A percentile compares a stretch with the other conserved stretches of the same genome.
phyloP scores from a whole-genome alignment of 2,329 filamentous ascomycete genomes.

The Fusarium azukiicola region DNA sequence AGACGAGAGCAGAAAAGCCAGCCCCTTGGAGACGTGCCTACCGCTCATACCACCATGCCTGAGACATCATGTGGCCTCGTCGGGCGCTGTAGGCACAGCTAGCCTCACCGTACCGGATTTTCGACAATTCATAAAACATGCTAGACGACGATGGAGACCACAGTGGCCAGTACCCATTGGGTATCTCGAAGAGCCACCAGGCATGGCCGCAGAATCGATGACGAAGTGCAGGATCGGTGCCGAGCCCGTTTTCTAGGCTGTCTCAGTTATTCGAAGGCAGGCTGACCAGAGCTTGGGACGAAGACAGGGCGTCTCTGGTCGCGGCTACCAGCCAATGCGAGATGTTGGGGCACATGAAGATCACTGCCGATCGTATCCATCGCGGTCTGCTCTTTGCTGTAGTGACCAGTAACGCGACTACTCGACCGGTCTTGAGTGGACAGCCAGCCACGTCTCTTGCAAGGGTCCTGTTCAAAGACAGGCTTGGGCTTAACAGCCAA shows the following conservation, averaged over 20 bases:
- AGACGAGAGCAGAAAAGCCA: not conserved
- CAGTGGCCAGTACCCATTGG: not conserved
- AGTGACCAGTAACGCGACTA: not conserved
- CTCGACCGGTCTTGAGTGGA: not conserved
- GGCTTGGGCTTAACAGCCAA: not conserved
- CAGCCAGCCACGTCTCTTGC: not conserved
- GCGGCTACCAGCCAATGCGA: not conserved
- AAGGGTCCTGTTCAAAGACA: not conserved
- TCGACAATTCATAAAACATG: not conserved
- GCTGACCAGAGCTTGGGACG: not conserved
- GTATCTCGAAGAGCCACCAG: not conserved
- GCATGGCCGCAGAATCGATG: not conserved
- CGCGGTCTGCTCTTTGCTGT: not conserved
- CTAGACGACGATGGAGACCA: not conserved
- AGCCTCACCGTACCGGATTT: not conserved
- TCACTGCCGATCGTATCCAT: not conserved
- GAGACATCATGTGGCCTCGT: not conserved
- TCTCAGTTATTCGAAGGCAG: not conserved
- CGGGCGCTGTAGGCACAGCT: not conserved
- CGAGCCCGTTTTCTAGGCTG: not conserved
- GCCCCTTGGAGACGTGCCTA: not conserved
- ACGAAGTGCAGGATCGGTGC: constrained; percentile 4
- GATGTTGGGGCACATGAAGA: not conserved
- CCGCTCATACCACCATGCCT: not conserved
- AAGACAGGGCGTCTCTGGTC: not conserved